Percentiles rank a stretch among this genome's conserved stretches.
phyloP scores from a whole-genome alignment of 495 filamentous ascomycete genomes.

The Neurospora cerealis region DNA sequence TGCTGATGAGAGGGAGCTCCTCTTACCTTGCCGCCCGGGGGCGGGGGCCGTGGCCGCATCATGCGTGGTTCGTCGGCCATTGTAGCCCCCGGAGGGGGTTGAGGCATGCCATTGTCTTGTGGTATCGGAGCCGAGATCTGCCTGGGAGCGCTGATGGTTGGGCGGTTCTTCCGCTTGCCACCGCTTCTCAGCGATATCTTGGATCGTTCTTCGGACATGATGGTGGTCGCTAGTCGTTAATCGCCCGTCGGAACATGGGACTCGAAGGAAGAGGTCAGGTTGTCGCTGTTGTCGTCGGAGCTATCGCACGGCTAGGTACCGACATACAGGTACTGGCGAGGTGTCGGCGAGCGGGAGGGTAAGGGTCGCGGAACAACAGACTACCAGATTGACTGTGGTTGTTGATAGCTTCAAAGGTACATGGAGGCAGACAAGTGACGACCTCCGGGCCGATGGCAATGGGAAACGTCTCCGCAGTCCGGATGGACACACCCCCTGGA shows the following conservation, averaged over 20 bases:
- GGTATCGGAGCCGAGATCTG: slow-evolving; percentile 61
- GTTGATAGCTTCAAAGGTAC: not conserved
- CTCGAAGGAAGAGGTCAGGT: not conserved
- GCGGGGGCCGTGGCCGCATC: slow-evolving; percentile 33
- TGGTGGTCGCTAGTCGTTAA: not conserved
- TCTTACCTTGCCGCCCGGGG: slow-evolving; percentile 30
- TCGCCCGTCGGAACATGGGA: not conserved
- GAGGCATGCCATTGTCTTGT: slow-evolving; percentile 27
- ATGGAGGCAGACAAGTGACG: not conserved
- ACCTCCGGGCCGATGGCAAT: not conserved
- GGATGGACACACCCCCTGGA: not conserved
- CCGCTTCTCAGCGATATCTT: slow-evolving; percentile 78
- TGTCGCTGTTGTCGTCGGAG: not conserved
- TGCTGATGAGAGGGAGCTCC: not conserved
- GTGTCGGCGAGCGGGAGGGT: not conserved
- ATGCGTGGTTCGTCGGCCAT: slow-evolving; percentile 19
- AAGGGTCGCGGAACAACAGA: not conserved
- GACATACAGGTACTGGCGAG: not conserved
- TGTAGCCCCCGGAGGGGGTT: slow-evolving; percentile 24
- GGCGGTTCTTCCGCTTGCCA: slow-evolving; percentile 65
- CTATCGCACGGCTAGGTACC: not conserved
- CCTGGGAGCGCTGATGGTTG: slow-evolving; percentile 73
- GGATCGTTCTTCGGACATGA: slow-evolving; percentile 53
- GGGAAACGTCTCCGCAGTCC: not conserved
- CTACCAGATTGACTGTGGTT: not conserved